Percentiles rank a stretch among this genome's conserved stretches.
Evolutionary conservation across 768 basidiomycete species (phyloP).

Genomic region (Collybiopsis confluens): DNA sequence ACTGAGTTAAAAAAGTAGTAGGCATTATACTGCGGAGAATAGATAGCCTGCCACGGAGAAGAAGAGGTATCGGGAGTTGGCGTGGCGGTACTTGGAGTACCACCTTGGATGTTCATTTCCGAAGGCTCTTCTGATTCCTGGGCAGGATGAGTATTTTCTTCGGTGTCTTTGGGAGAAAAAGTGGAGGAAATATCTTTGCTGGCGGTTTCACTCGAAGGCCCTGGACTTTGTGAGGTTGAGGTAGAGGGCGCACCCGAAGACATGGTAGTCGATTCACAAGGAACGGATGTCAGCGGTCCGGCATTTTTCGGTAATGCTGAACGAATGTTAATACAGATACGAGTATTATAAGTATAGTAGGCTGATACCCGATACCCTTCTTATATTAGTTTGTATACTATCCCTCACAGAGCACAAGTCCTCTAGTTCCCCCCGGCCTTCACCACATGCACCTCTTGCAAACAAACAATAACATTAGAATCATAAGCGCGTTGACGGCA

Average conservation of each 20-base stretch:
- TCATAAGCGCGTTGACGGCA: too few species aligned
- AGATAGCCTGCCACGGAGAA: conserved; percentile 75
- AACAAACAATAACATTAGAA: neutral
- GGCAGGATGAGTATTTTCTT: conserved; percentile 1
- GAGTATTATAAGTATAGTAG: neutral
- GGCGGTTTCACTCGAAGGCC: neutral
- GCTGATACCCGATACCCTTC: too few species aligned
- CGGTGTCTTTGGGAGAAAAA: neutral
- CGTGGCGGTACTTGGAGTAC: conserved; percentile 1
- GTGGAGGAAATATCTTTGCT: neutral
- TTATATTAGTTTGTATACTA: too few species aligned
- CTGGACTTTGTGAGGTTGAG: conserved; percentile 2
- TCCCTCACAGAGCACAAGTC: too few species aligned
- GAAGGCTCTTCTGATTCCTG: neutral
- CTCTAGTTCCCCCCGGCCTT: too few species aligned
- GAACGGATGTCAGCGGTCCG: neutral
- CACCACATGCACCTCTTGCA: too few species aligned
- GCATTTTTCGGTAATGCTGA: neutral
- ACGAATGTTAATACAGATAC: neutral
- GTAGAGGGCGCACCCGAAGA: neutral
- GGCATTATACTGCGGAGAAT: conserved; percentile 68
- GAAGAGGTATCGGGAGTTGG: conserved; percentile 6
- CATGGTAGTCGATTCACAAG: neutral
- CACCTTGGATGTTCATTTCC: conserved; percentile 6
- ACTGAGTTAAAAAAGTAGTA: conserved; percentile 82